A percentile compares a stretch with the other conserved stretches of the same genome.
Evolutionary conservation across 176 grass and related monocot species (phyloP).

Genomic region (Hsuehochloa calcarea): DNA sequence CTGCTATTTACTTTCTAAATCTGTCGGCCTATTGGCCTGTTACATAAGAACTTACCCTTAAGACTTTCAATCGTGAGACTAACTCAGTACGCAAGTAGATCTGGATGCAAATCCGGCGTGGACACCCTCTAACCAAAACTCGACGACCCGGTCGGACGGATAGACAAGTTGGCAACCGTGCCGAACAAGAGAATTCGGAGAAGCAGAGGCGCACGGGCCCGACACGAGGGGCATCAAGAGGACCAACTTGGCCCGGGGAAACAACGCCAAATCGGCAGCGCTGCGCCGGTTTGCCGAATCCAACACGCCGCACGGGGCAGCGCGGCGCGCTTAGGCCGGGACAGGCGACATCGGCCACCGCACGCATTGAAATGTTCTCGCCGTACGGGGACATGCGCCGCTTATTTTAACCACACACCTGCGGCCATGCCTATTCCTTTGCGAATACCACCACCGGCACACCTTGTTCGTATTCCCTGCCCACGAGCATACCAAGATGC

Average conservation of each 20-base stretch:
- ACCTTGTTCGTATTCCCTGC: neutral
- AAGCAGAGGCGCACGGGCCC: neutral
- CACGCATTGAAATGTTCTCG: conserved; percentile 13
- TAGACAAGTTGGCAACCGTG: too few relatives aligned
- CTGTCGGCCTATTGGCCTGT: too few relatives aligned
- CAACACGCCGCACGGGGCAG: neutral
- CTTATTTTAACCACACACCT: neutral
- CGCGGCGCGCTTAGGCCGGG: neutral
- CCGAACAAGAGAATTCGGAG: too few relatives aligned
- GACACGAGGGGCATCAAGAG: neutral
- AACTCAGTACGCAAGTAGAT: too few relatives aligned
- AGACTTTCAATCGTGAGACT: too few relatives aligned
- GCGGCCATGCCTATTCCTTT: neutral
- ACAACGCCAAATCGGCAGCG: neutral
- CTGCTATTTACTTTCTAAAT: too few relatives aligned
- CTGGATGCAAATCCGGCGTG: too few relatives aligned
- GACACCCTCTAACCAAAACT: neutral
- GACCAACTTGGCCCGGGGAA: neutral
- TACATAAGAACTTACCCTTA: too few relatives aligned
- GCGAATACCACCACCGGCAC: neutral
- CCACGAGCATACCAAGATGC: neutral
- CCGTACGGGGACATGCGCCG: neutral
- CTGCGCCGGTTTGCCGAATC: conserved; percentile 22
- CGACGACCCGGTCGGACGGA: neutral
- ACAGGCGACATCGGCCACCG: conserved; percentile 5